A percentile compares a stretch with the other conserved stretches of the same genome.
Evolutionary conservation across 345 rosid species (phyloP).

Genomic region (Syzygium jambos): DNA sequence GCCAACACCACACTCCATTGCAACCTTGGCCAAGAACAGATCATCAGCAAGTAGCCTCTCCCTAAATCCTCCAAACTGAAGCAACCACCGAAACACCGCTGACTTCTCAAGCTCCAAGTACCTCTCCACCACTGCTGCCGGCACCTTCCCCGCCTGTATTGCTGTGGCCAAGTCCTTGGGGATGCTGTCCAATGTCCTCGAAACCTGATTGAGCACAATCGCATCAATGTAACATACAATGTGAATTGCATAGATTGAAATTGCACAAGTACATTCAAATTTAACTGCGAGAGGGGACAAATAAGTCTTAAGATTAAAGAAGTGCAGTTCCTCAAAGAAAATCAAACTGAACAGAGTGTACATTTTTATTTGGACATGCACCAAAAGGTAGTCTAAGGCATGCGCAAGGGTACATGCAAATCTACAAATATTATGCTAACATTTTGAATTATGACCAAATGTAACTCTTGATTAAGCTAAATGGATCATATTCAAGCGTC

Average conservation of each 20-base stretch:
- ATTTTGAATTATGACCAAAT: not conserved
- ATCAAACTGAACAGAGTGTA: not conserved
- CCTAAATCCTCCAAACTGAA: conserved; percentile 52
- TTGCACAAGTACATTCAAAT: not conserved
- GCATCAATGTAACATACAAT: not conserved
- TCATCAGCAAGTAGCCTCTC: conserved; percentile 62
- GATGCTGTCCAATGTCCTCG: conserved; percentile 36
- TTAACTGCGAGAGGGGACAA: not conserved
- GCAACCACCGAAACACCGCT: conserved; percentile 35
- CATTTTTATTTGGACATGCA: not conserved
- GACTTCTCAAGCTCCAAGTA: conserved; percentile 47
- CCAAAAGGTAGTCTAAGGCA: not conserved
- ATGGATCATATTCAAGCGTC: not conserved
- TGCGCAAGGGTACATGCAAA: not conserved
- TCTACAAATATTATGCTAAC: not conserved
- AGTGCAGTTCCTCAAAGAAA: not conserved
- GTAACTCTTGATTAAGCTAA: not conserved
- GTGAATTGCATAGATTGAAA: not conserved
- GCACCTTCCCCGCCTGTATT: conserved; percentile 41
- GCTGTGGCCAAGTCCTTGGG: conserved; percentile 48
- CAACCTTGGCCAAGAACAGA: conserved; percentile 52
- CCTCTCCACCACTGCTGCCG: conserved; percentile 30
- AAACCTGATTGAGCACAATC: not conserved
- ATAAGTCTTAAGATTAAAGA: not conserved
- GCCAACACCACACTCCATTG: conserved; percentile 62